Conservation (phyloP, 148 eudicot species). For the Diospyros lotus region DNA sequence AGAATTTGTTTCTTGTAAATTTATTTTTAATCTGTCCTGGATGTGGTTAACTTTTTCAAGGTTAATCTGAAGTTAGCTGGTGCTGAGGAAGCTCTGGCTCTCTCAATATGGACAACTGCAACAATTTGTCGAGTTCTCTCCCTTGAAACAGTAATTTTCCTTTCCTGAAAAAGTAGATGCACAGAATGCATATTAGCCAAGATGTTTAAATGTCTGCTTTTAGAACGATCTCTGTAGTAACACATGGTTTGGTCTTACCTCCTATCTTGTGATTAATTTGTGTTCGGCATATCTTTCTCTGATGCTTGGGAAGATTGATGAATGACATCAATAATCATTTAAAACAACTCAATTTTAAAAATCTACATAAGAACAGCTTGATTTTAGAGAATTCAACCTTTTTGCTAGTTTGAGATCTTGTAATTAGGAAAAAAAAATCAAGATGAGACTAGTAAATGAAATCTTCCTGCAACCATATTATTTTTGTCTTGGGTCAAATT, state of each 20-base stretch:
- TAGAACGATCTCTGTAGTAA: not conserved
- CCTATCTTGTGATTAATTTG: not conserved
- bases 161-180: not conserved
- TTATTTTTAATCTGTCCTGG: not conserved
- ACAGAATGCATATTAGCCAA: slow-evolving; percentile 1
- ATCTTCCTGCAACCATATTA: not conserved
- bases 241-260: not conserved
- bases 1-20: slow-evolving; percentile 1
- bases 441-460: not conserved
- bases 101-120: slow-evolving; percentile 88
- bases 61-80: slow-evolving; percentile 68
- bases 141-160: slow-evolving; percentile 71
- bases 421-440: not conserved
- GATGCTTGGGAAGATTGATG: not conserved
- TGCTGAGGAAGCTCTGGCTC: slow-evolving; percentile 89
- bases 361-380: not conserved
- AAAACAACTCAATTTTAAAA: not conserved
- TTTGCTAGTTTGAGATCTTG: not conserved
- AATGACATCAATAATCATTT: not conserved
- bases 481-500: not conserved
- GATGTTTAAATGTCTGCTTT: not conserved
- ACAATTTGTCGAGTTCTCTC: slow-evolving; percentile 88
- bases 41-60: slow-evolving; percentile 29
- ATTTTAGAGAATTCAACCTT: not conserved
- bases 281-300: not conserved